Evolutionary conservation across 345 rosid species (phyloP).

Genomic region (Draba incana): DNA sequence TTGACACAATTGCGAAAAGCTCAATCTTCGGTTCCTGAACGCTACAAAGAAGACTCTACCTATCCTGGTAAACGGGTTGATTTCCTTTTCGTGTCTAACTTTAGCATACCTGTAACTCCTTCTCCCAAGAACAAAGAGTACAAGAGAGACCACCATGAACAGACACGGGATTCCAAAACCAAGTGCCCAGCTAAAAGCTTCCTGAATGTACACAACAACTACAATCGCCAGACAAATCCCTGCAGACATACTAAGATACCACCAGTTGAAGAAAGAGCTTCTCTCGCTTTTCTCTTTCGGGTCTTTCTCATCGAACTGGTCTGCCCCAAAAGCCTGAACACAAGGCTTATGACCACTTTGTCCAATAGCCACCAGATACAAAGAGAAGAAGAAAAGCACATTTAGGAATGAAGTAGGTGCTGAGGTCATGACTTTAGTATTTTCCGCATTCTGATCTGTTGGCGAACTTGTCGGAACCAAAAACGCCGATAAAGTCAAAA

Average conservation of each 20-base stretch:
- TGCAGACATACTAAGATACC: constrained; percentile 60
- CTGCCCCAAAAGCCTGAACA: constrained; percentile 89
- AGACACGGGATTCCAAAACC: constrained; percentile 73
- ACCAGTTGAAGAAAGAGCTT: constrained; percentile 88
- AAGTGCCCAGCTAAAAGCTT: constrained; percentile 67
- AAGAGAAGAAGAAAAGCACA: constrained; percentile 51
- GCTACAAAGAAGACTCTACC: constrained; percentile 58
- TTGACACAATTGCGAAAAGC: constrained; percentile 30
- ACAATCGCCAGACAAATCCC: constrained; percentile 46
- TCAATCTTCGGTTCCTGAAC: constrained; percentile 49
- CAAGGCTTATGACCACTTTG: constrained; percentile 87
- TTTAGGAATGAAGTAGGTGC: constrained; percentile 40
- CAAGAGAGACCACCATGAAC: constrained; percentile 56
- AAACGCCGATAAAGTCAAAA: constrained; percentile 63
- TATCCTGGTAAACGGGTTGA: constrained; percentile 61
- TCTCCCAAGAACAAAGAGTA: constrained; percentile 58
- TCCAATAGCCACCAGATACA: constrained; percentile 66
- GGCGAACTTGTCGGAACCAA: constrained; percentile 40
- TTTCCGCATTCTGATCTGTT: not conserved
- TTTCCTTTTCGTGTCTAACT: constrained; percentile 41
- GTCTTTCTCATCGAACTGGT: constrained; percentile 70
- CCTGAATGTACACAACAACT: constrained; percentile 62
- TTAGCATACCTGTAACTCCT: constrained; percentile 54
- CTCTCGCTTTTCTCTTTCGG: constrained; percentile 50
- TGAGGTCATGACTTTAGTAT: not conserved